A percentile compares a stretch with the other conserved stretches of the same genome.
These are phyloP conservation scores for Arthroderma uncinatum DNA, from an alignment of 2,329 filamentous ascomycete species.

Conservation along the genomic window DNA sequence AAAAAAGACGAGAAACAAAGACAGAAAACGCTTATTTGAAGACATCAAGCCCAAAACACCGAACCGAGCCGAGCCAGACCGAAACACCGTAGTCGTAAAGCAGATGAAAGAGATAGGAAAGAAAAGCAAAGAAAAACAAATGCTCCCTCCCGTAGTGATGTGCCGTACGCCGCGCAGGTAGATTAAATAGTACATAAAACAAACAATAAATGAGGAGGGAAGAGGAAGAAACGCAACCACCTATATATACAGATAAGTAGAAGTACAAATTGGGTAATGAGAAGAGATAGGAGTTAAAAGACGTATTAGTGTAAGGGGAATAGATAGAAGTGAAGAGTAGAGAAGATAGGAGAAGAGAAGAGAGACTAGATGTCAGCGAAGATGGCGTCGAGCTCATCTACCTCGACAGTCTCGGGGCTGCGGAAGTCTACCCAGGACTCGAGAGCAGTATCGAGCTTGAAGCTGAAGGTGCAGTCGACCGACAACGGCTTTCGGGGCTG, in stretches of 20 bases:
- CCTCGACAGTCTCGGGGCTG: constrained; percentile 77
- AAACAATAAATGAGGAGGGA: neutral
- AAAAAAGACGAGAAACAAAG: no score
- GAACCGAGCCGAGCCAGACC: neutral
- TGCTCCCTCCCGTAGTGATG: neutral
- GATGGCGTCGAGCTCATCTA: constrained; percentile 85
- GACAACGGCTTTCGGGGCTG: neutral
- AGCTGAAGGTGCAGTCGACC: constrained; percentile 21
- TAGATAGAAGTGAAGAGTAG: neutral
- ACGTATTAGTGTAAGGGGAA: neutral
- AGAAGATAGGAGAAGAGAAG: neutral
- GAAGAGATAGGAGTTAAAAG: neutral
- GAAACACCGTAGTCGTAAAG: neutral
- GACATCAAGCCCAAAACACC: neutral
- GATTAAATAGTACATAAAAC: constrained; percentile 1
- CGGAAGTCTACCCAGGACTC: constrained; percentile 50
- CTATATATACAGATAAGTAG: neutral
- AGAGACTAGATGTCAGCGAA: constrained; percentile 56
- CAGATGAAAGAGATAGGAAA: neutral
- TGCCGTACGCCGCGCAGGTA: neutral
- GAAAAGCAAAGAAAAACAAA: neutral
- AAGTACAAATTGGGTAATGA: neutral
- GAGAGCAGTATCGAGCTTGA: constrained; percentile 32
- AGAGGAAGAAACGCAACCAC: neutral
- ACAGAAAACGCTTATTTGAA: no score